Evolutionary conservation across 176 grass and related monocot genomes (phyloP).

Genomic region (Saccharum officinarum): DNA sequence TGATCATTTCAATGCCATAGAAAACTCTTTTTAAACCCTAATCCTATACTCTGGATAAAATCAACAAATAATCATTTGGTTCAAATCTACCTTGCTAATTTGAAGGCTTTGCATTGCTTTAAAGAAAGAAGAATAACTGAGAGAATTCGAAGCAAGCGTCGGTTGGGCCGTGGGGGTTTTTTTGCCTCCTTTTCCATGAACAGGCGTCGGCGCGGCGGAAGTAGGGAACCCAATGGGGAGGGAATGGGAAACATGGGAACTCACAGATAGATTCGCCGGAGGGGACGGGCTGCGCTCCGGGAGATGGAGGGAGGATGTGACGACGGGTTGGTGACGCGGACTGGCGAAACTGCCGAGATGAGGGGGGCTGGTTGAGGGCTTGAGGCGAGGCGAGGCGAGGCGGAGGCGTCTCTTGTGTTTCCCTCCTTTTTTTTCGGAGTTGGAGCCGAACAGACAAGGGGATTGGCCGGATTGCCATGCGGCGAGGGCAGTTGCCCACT

Average conservation of each 20-base stretch:
- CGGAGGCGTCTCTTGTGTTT: neutral
- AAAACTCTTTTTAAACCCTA: neutral
- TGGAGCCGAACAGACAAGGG: neutral
- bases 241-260: neutral
- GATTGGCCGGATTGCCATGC: too few species aligned
- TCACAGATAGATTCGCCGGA: neutral
- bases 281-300: neutral
- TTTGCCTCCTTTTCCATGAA: neutral
- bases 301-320: neutral
- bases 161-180: neutral
- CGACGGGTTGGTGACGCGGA: neutral
- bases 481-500: too few species aligned
- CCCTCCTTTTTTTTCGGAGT: neutral
- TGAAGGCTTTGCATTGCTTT: neutral
- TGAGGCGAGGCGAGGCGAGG: neutral
- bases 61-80: neutral
- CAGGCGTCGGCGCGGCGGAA: neutral
- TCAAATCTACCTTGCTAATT: neutral
- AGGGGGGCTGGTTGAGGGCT: too few species aligned
- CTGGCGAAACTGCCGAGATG: neutral
- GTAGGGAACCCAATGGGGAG: neutral
- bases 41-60: neutral
- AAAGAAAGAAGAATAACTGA: neutral
- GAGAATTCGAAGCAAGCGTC: neutral
- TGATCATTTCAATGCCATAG: neutral